A percentile compares a stretch with the other conserved stretches of the same genome.
Evolutionary conservation across 805 yeast genomes (phyloP).

Genomic region (Ogataea pini): DNA sequence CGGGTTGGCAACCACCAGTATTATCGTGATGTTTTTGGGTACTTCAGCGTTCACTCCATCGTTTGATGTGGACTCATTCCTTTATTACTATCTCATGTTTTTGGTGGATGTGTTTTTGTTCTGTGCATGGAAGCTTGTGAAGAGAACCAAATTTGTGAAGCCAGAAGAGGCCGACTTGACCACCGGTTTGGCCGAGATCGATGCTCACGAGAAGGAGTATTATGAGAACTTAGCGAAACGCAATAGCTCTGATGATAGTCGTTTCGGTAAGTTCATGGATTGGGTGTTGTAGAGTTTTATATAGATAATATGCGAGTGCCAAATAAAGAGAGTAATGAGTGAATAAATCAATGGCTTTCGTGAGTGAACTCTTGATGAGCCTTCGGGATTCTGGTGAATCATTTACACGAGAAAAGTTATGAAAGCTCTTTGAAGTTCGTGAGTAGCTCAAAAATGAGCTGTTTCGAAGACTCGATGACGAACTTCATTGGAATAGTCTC

Average conservation of each 20-base stretch:
- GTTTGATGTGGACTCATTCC: constrained; percentile 42
- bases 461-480: too few species aligned
- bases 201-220: constrained; percentile 45
- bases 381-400: too few species aligned
- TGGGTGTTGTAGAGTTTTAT: constrained; percentile 18
- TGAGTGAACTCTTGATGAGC: too few species aligned
- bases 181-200: constrained; percentile 48
- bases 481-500: too few species aligned
- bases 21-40: constrained; percentile 42
- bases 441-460: too few species aligned
- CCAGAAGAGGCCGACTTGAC: constrained; percentile 49
- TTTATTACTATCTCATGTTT: constrained; percentile 45
- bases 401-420: too few species aligned
- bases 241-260: constrained; percentile 1
- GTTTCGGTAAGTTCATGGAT: constrained; percentile 3
- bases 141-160: constrained; percentile 40
- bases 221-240: constrained; percentile 19
- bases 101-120: constrained; percentile 41
- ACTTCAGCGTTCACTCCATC: constrained; percentile 41
- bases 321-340: too few species aligned
- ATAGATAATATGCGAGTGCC: too few species aligned
- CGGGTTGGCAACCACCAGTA: constrained; percentile 33
- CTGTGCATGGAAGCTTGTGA: constrained; percentile 39
- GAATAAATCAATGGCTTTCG: too few species aligned
- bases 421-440: too few species aligned